Evolutionary conservation across 148 eudicot species (phyloP).

Genomic region (Silene latifolia): DNA sequence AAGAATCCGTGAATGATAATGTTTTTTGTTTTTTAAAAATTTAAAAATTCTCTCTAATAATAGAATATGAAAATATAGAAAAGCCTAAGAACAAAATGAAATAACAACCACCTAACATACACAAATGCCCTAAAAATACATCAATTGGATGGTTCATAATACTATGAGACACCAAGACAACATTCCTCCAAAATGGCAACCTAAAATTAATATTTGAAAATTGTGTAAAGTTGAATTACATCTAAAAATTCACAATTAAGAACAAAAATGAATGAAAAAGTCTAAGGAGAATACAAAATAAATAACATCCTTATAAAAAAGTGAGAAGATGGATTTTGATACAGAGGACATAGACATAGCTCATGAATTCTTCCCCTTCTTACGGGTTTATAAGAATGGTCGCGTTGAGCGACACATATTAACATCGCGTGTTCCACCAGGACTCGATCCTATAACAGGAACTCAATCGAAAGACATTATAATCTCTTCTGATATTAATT

Average conservation of each 20-base stretch:
- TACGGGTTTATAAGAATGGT: constrained; percentile 32
- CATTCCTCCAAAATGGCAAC: neutral
- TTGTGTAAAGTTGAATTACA: neutral
- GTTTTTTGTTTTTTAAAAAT: no score
- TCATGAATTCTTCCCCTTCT: constrained; percentile 30
- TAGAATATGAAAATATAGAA: no score
- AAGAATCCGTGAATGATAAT: no score
- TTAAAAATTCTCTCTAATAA: no score
- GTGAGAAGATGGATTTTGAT: neutral
- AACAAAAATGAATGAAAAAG: neutral
- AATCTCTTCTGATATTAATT: constrained; percentile 14
- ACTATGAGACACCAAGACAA: neutral
- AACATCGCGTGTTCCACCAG: constrained; percentile 18
- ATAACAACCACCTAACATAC: neutral
- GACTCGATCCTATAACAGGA: constrained; percentile 14
- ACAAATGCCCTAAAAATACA: neutral
- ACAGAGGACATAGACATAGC: constrained; percentile 7
- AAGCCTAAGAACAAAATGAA: no score
- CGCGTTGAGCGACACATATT: constrained; percentile 30
- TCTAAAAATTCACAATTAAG: no score
- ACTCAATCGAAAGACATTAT: constrained; percentile 35
- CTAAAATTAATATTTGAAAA: neutral
- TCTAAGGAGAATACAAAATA: no score
- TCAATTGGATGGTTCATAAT: constrained; percentile 5
- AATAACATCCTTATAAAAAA: no score